These are phyloP conservation scores for Gnaphalium uliginosum DNA, from an alignment of 129 eudicot genomes.

Conservation along the genomic window DNA sequence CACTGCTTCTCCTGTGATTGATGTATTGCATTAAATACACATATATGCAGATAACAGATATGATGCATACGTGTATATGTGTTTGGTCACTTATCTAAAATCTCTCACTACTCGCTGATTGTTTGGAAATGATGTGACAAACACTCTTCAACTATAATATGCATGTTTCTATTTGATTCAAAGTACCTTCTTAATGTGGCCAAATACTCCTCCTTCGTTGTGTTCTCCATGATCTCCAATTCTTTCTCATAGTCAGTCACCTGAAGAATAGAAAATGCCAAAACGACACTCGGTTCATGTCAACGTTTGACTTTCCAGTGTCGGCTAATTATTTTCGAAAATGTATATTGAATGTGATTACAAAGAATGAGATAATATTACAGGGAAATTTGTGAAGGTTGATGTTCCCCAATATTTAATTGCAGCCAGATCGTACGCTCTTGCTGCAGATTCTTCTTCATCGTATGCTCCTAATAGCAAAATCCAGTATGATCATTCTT, in stretches of 20 bases:
- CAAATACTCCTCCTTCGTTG: conserved; percentile 75
- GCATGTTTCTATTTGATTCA: not conserved
- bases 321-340: not conserved
- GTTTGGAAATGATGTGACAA: not conserved
- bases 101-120: too few species aligned
- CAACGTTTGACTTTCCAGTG: not conserved
- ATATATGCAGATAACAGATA: not conserved
- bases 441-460: conserved; percentile 86
- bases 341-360: conserved; percentile 4
- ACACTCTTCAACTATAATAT: not conserved
- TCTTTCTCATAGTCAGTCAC: conserved; percentile 66
- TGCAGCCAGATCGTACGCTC: conserved; percentile 89
- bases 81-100: too few species aligned
- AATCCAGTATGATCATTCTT: not conserved
- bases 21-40: not conserved
- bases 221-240: conserved; percentile 63
- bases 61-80: not conserved
- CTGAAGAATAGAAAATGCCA: conserved; percentile 30
- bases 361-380: conserved; percentile 18
- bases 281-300: not conserved
- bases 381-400: conserved; percentile 79
- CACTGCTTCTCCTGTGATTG: conserved; percentile 67
- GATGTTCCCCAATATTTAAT: conserved; percentile 85
- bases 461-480: conserved; percentile 65
- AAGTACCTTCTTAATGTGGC: conserved; percentile 80